Base-by-base conservation (phyloP, 2,329 filamentous ascomycete species). In the Aquanectria penicillioides region DNA sequence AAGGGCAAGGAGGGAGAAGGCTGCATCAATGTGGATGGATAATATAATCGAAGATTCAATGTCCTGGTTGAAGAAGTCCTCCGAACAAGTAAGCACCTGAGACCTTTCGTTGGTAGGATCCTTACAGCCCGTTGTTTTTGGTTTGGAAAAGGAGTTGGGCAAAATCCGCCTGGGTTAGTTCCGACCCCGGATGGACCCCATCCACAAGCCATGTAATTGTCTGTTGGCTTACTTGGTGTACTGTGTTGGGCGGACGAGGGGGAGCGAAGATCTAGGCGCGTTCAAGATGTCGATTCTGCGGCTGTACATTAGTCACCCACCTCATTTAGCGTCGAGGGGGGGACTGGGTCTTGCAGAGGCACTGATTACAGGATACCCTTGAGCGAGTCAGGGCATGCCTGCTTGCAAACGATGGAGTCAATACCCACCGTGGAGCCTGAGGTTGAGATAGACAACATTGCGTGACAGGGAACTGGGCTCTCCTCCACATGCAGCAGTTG, bases 351-450 rank as follows among this genome's bases (percentile, higher is more conserved):
- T 47, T 20, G 54, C 40, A 56, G 48, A 50, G 52, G 61, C 34
- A 40, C 46, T 56, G 64, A 55, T 59, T 57, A 22, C 31, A 60
- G 52, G 54, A 51, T 47, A 47, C 47, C 54, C 47, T 46, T 47
- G 54, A 44, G 47, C 66, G 66, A 69, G 66, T 67, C 64, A 69
- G 60, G 58, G 54, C 51, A 54, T 44, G 54, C 49, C 58, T 63
- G 53, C 22, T 40, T 52, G 54, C 29, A 34, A 59, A 48, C 23
- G 47, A 51, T 51, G 47, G 47, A 52, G 26, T 36, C 36, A 31
- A 60, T 38, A 46, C 41, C 38, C 44, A 44, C 43, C 53, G 36
- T 33, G 38, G 50, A 57, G 60, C 43, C 51, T 55, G 48, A 69
- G 51, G 60, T 61, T 62, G 59, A 59, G 60, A 66, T 62, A 59